Evolutionary conservation across 2,329 filamentous ascomycete genomes (phyloP), one percentile per base, ranked within the genome.

Genomic region (Arthrobotrys conoides): DNA sequence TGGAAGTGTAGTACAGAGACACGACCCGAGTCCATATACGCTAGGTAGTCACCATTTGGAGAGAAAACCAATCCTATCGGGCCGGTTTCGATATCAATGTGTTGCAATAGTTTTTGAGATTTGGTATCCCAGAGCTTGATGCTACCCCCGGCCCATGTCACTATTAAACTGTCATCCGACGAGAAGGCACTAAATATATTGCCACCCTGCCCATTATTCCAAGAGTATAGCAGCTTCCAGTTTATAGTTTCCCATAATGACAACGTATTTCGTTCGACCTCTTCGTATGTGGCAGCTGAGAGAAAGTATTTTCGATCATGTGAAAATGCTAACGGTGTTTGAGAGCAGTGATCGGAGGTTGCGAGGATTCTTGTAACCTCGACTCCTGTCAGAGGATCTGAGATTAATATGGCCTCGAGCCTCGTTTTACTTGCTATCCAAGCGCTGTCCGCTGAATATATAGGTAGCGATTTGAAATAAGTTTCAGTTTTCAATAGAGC

Each of bases 261-360:
- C 10, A 59, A 36, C 14, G 1, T 44, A 12, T 36, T 36, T 36
- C 9, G n/a, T 10, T 36, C 33, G 4, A 12, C 33, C 33, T 1
- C 9, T 36, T n/a, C n/a, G 9, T 5, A 8, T 12, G 33, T 8
- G 33, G 8, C 9, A 36, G 33, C 9, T 36, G 53, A 59, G 9
- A 38, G 14, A 38, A 64, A 64, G 48, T 30, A 33, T 33, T 46
- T 64, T 3, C 38, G 12, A 18, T 64, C 41, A 22, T 46, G 14
- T 4, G 59, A 64, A 9, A 64, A 64, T 16, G 20, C 38, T n/a
- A 63, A 1, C 16, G 30, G 55, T 36, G 20, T 36, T 6, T 36
- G 9, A 6, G 51, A 20, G 36, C 5, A 2, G 9, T 6, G 5
- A 36, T 30, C 22, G 6, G 27, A 3, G 6, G 27, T 30, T 30